phyloP scores from a whole-genome alignment of 2,329 filamentous ascomycete genomes.

The Dothiorella sarmentorum region DNA sequence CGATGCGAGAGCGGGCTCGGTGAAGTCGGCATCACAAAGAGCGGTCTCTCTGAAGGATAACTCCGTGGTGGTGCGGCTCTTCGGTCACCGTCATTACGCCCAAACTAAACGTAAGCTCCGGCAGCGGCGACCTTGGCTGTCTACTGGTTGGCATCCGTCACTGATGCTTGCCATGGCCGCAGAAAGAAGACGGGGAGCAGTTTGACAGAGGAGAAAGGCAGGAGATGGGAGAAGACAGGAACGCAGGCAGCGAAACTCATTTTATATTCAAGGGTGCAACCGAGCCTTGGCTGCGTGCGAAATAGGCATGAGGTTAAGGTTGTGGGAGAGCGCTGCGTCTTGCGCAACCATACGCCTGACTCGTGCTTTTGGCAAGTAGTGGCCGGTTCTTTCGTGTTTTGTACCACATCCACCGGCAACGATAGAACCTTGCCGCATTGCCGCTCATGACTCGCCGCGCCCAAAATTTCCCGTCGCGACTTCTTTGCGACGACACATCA shows the following conservation, averaged over 20 bases:
- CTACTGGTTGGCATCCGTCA: background rate
- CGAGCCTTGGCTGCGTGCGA: background rate
- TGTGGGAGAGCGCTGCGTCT: background rate
- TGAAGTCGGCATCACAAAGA: background rate
- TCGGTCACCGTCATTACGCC: background rate
- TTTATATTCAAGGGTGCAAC: background rate
- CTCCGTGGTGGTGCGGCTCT: constrained; percentile 11
- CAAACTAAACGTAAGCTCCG: background rate
- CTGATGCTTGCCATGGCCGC: background rate
- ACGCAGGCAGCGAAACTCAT: background rate
- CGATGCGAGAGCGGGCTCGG: background rate
- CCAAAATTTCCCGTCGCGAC: background rate
- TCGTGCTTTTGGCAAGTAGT: background rate
- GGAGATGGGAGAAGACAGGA: too few relatives aligned
- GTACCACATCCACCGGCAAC: background rate
- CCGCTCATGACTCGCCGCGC: background rate
- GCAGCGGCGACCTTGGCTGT: background rate
- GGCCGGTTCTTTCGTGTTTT: background rate
- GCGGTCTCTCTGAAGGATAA: background rate
- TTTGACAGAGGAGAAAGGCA: too few relatives aligned
- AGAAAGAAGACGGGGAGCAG: too few relatives aligned
- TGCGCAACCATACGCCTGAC: background rate
- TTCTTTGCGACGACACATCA: background rate
- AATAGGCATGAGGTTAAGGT: constrained; percentile 7
- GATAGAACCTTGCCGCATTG: background rate